These are phyloP conservation scores for Hondaea fermentalgiana DNA, from an alignment of 108 stramenopile species.

Conservation along the genomic window DNA sequence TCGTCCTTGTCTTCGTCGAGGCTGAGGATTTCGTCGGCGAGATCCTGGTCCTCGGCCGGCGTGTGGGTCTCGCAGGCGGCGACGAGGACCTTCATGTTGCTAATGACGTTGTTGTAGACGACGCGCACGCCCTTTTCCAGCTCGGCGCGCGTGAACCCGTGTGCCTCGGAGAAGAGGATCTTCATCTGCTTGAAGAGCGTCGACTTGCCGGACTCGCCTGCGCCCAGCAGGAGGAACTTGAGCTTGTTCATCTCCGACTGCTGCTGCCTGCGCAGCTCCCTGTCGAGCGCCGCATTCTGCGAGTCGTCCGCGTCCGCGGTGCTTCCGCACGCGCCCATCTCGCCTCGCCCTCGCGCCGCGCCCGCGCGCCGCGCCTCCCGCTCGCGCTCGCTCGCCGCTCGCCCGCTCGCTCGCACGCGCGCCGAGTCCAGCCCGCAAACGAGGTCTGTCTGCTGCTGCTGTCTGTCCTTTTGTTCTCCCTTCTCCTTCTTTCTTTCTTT, in stretches of 20 bases:
- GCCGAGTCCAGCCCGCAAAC: too few relatives aligned
- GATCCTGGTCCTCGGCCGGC: neutral
- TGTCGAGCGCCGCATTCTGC: neutral
- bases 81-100: constrained; percentile 15
- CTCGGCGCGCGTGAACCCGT: constrained; percentile 9
- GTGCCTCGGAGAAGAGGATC: constrained; percentile 25
- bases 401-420: too few relatives aligned
- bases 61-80: neutral
- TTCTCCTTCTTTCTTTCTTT: too few relatives aligned
- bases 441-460: too few relatives aligned
- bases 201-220: constrained; percentile 37
- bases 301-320: neutral
- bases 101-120: constrained; percentile 10
- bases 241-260: constrained; percentile 15
- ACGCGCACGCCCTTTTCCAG: neutral
- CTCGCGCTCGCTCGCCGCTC: too few relatives aligned
- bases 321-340: constrained; percentile 3
- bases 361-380: too few relatives aligned
- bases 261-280: neutral
- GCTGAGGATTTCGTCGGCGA: neutral
- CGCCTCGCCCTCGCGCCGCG: too few relatives aligned
- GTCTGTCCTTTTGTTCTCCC: too few relatives aligned
- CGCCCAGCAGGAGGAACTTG: constrained; percentile 35
- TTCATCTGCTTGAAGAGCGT: constrained; percentile 47
- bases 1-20: neutral